These are phyloP conservation scores for Mucor indicus DNA, from an alignment of 371 early-diverging fungal genomes.

Conservation along the genomic window DNA sequence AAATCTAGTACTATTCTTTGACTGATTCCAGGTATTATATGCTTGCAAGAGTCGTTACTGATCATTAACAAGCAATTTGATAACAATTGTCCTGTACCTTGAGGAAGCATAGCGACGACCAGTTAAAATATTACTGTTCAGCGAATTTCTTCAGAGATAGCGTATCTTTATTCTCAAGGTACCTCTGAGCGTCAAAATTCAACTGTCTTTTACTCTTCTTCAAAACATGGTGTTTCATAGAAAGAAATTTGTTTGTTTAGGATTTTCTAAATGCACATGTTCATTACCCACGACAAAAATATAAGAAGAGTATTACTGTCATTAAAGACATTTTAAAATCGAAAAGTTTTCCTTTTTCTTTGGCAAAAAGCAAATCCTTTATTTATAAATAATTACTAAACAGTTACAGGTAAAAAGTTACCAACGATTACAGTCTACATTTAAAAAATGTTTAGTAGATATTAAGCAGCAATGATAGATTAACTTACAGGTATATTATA, in stretches of 20 bases:
- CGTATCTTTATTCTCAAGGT: background rate
- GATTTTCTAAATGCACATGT: too few relatives aligned
- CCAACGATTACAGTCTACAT: conserved; percentile 71
- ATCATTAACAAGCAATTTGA: conserved; percentile 6
- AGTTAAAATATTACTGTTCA: conserved; percentile 4
- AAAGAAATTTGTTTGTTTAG: too few relatives aligned
- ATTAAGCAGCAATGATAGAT: background rate
- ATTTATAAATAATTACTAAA: too few relatives aligned
- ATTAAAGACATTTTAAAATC: too few relatives aligned
- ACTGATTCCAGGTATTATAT: conserved; percentile 10
- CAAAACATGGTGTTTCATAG: background rate
- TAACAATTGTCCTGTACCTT: conserved; percentile 7
- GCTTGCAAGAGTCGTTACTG: conserved; percentile 6
- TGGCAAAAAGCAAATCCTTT: too few relatives aligned
- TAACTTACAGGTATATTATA: conserved; percentile 71
- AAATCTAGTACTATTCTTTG: conserved; percentile 10
- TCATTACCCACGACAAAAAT: too few relatives aligned
- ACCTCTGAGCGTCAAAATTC: conserved; percentile 2
- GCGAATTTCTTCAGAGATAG: conserved; percentile 1
- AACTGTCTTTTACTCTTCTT: background rate
- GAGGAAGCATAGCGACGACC: conserved; percentile 5
- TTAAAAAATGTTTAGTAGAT: conserved; percentile 19
- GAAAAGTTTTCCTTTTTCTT: too few relatives aligned
- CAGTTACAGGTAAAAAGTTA: conserved; percentile 87
- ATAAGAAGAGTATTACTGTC: too few relatives aligned